Evolutionary conservation across 2,329 filamentous ascomycete species (phyloP), one percentile per base, ranked within the genome.

Genomic region (Clarireedia hainanense): DNA sequence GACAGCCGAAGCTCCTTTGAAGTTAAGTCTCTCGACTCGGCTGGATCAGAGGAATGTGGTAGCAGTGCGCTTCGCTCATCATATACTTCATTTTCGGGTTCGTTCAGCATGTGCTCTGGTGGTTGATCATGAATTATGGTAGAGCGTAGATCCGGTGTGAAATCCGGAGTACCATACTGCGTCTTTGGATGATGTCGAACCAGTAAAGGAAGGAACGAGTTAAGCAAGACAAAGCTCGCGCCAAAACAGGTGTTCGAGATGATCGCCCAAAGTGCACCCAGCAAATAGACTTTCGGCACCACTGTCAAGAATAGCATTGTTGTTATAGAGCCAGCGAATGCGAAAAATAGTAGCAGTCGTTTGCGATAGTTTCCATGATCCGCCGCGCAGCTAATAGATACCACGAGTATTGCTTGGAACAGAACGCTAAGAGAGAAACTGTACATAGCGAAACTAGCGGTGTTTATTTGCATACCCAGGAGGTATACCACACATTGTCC

Each of bases 401-500:
- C 90, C 45, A 99, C 95, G 30, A 97, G 75, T 27, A 97, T 73
- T 1, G 91, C 88, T 70, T 99, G 94, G 10, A 96, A 71, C 20
- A 96, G 72, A 1, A 99, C 94, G 69, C 89, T 95, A 66, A 95
- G 76, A 57, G 91, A 95, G 72, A 99, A 99, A 2, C 91, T 96
- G 73, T 97, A 97, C 90, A 97, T 95, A 69, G 91, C 92, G 71
- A 97, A 96, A 71, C 89, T 95, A 37, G 92, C 91, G 0, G 92
- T 96, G 72, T 97, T 97, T 73, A 99, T 86, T 66, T 95, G 86
- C 58, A 88, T 71, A 5, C 92, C 92, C 24, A 95, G 74, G 5
- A 97, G 76, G 61, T 86, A 82, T 57, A 97, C 83, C 58, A 97
- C 76, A 68, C 94, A 99, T 69, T 95, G 89, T 49, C 77, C 78